Evolutionary conservation across 2,329 filamentous ascomycete genomes (phyloP).

Genomic region (Trichophyton mentagrophytes): DNA sequence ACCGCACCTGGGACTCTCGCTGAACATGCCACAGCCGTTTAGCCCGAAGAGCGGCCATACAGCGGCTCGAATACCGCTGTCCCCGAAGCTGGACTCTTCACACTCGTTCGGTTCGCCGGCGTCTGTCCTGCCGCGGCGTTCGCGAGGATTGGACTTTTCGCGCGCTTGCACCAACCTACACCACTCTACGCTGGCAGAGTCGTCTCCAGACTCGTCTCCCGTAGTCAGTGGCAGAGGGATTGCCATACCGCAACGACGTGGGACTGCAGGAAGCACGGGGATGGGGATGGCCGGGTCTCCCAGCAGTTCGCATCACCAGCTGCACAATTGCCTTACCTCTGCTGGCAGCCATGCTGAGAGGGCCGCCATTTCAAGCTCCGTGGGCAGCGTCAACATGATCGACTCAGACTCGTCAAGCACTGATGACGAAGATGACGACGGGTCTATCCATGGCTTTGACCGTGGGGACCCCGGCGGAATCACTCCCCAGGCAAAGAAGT

Average conservation of each 20-base stretch:
- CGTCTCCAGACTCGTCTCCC: slow-evolving; percentile 81
- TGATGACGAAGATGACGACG: slow-evolving; percentile 49
- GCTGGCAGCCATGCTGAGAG: slow-evolving; percentile 52
- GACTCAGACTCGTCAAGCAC: slow-evolving; percentile 65
- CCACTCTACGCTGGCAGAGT: slow-evolving; percentile 85
- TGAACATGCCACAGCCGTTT: slow-evolving; percentile 52
- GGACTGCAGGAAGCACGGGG: slow-evolving; percentile 25
- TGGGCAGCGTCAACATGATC: slow-evolving; percentile 67
- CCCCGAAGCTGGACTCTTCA: slow-evolving; percentile 72
- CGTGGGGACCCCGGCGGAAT: slow-evolving; percentile 50
- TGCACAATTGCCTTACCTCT: slow-evolving; percentile 53
- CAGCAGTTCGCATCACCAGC: slow-evolving; percentile 43
- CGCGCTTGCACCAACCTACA: slow-evolving; percentile 87
- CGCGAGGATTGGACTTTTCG: slow-evolving; percentile 83
- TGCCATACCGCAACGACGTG: slow-evolving; percentile 45
- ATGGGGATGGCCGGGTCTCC: slow-evolving; percentile 46
- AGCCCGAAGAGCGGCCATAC: slow-evolving; percentile 37
- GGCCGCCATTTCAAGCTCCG: slow-evolving; percentile 62
- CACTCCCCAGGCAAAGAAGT: slow-evolving; percentile 64
- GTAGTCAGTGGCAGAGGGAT: slow-evolving; percentile 60
- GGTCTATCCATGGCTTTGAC: slow-evolving; percentile 51
- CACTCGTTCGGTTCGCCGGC: slow-evolving; percentile 78
- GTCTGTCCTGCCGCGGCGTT: slow-evolving; percentile 77
- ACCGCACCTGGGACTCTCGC: slow-evolving; percentile 50
- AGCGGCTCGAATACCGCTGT: slow-evolving; percentile 55